Conservation (phyloP, 768 basidiomycete species). For the Lyophyllum atratum region DNA sequence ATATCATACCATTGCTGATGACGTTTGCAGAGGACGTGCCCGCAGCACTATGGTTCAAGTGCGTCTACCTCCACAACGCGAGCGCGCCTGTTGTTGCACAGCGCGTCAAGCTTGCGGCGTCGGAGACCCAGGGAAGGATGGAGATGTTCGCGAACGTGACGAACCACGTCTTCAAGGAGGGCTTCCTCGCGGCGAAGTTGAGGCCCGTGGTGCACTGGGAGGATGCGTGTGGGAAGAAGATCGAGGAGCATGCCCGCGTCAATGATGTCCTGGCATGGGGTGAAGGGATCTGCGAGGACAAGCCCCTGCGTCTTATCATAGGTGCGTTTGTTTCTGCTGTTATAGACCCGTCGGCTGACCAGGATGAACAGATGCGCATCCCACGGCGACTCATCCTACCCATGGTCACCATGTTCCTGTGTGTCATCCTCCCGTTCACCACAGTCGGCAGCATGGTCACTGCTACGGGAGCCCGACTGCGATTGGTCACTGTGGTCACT, state of each 20-base stretch:
- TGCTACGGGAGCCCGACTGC: background rate
- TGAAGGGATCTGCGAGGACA: constrained; percentile 35
- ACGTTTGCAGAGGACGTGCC: constrained; percentile 38
- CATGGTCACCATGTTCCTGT: constrained; percentile 3
- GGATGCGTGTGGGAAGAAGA: constrained; percentile 33
- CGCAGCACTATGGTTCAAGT: constrained; percentile 45
- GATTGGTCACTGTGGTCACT: constrained; percentile 6
- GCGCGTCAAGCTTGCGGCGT: constrained; percentile 39
- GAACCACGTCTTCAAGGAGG: constrained; percentile 45
- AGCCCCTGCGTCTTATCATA: constrained; percentile 36
- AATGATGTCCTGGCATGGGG: constrained; percentile 30
- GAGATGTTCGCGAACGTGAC: constrained; percentile 47
- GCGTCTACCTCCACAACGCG: constrained; percentile 37
- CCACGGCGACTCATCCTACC: background rate
- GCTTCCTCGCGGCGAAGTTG: constrained; percentile 35
- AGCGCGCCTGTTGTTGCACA: constrained; percentile 37
- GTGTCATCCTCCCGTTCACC: background rate
- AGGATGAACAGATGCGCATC: constrained; percentile 9
- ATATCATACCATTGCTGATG: background rate
- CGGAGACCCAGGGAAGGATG: constrained; percentile 25
- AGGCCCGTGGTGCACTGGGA: constrained; percentile 45
- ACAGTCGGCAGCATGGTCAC: constrained; percentile 3
- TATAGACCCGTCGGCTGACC: background rate
- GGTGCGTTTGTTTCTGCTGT: constrained; percentile 25
- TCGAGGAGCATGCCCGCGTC: constrained; percentile 27